A percentile compares a stretch with the other conserved stretches of the same genome.
phyloP scores from a whole-genome alignment of 257 asterid genomes.

The Solanum chmielewskii region DNA sequence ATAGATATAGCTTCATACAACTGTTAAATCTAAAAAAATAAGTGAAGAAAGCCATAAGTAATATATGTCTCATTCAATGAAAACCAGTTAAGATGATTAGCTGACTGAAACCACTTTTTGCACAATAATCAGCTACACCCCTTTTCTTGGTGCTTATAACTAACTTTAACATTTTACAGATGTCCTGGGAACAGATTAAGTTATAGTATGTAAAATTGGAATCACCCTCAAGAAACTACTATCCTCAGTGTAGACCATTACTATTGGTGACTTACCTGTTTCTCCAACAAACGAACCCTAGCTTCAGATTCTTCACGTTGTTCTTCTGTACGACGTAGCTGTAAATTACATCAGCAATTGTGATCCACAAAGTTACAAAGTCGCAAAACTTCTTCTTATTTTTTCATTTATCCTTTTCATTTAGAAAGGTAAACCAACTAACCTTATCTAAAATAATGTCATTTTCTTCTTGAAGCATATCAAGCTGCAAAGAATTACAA shows the following conservation, averaged over 20 bases:
- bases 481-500: conserved; percentile 62
- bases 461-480: conserved; percentile 95
- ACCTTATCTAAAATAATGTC: conserved; percentile 81
- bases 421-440: conserved; percentile 12
- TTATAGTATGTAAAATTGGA: background rate
- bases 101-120: background rate
- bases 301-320: conserved; percentile 92
- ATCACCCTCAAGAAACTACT: background rate
- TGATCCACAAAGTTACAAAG: background rate
- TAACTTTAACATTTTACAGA: background rate
- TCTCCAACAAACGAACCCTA: conserved; percentile 86
- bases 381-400: background rate
- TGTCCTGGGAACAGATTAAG: background rate
- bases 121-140: background rate
- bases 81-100: background rate
- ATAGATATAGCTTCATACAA: background rate
- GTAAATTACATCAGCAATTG: conserved; percentile 33
- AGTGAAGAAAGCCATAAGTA: background rate
- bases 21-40: background rate
- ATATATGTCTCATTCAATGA: background rate
- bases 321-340: conserved; percentile 87
- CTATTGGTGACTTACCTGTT: conserved; percentile 47
- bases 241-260: conserved; percentile 1
- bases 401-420: background rate
- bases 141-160: background rate